phyloP scores from a whole-genome alignment of 306 rosid genomes.

The Oxytropis ochrocephala region DNA sequence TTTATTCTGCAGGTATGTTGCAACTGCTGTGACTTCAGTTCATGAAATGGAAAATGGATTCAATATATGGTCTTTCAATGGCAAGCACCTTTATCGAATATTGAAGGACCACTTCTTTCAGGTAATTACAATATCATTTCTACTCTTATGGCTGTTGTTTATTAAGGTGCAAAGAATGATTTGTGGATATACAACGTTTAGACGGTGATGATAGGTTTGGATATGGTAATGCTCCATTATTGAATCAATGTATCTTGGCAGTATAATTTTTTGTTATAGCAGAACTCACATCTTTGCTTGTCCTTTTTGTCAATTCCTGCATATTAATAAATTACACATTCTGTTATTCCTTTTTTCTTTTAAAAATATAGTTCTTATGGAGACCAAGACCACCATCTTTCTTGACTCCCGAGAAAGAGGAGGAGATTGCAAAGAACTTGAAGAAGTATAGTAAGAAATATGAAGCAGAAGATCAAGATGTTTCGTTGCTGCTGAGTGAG shows the following conservation, averaged over 20 bases:
- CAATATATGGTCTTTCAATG: constrained; percentile 86
- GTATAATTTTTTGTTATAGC: no score
- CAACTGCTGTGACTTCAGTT: constrained; percentile 85
- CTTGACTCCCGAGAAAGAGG: constrained; percentile 77
- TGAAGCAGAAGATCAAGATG: constrained; percentile 89
- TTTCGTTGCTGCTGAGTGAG: constrained; percentile 65
- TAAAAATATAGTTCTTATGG: constrained; percentile 61
- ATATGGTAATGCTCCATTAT: no score
- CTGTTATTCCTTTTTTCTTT: neutral
- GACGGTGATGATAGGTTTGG: neutral
- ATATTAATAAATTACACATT: neutral
- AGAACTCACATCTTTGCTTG: neutral
- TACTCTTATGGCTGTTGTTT: neutral
- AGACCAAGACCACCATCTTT: constrained; percentile 81
- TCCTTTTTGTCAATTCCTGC: neutral
- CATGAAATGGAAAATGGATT: constrained; percentile 98
- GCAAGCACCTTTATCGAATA: constrained; percentile 75
- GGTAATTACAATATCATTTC: neutral
- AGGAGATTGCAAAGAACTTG: constrained; percentile 80
- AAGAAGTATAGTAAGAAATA: constrained; percentile 91
- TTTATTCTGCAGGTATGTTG: constrained; percentile 58
- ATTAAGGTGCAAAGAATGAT: neutral
- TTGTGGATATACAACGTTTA: neutral
- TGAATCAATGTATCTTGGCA: neutral
- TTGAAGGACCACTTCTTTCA: constrained; percentile 83